Percentiles rank a stretch among this genome's conserved stretches.
phyloP scores from a whole-genome alignment of 352 stramenopile species.

The Aphanomyces euteiches region DNA sequence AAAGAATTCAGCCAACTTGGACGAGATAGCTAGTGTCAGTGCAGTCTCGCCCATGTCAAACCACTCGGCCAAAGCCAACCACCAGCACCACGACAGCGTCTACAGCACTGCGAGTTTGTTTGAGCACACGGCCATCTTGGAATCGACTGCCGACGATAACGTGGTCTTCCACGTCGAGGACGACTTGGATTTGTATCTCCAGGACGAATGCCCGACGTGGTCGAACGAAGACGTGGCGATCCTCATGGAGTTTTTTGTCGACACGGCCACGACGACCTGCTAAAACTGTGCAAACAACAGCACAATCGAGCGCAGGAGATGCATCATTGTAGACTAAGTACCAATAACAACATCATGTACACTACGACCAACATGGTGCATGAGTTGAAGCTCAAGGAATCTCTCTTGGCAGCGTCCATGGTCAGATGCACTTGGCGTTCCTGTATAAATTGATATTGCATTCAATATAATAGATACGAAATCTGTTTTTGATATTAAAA shows the following conservation, averaged over 20 bases:
- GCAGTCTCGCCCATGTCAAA: neutral
- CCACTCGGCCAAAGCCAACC: neutral
- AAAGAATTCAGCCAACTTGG: neutral
- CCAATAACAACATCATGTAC: conserved; percentile 13
- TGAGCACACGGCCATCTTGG: too few species aligned
- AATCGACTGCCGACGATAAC: neutral
- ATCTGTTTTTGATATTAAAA: too few species aligned
- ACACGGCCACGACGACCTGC: neutral
- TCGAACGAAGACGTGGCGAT: conserved; percentile 16
- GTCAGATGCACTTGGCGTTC: too few species aligned
- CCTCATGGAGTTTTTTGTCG: conserved; percentile 23
- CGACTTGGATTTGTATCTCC: conserved; percentile 2
- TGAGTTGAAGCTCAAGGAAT: too few species aligned
- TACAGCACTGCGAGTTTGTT: too few species aligned
- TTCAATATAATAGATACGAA: too few species aligned
- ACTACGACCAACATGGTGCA: neutral
- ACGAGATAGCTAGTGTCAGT: neutral
- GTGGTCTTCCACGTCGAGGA: neutral
- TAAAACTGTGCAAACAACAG: too few species aligned
- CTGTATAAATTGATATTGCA: too few species aligned
- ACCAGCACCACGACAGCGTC: neutral
- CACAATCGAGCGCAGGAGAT: neutral
- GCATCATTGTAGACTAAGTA: neutral
- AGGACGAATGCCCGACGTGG: conserved; percentile 15
- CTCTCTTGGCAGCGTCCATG: too few species aligned